Percentiles rank a stretch among this genome's conserved stretches.
Conservation (phyloP, 1,284 basidiomycete species). For the Acaromyces ingoldii region DNA sequence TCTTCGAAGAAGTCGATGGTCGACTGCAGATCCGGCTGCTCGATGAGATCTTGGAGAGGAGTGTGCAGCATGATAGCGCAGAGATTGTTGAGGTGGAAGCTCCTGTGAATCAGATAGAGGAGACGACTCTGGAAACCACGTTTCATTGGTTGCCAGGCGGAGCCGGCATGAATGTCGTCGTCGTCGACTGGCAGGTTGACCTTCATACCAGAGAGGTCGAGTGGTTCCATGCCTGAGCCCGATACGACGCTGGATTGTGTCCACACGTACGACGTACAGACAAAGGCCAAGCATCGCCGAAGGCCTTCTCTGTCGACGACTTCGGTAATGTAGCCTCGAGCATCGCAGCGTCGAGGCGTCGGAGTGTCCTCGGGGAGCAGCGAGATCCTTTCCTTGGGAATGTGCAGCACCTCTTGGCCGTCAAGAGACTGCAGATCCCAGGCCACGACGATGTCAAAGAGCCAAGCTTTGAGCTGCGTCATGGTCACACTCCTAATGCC, state of each 20-base stretch:
- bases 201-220: conserved; percentile 25
- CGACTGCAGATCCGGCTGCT: conserved; percentile 34
- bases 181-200: conserved; percentile 22
- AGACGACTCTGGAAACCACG: conserved; percentile 22
- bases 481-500: conserved; percentile 27
- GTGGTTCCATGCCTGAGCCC: conserved; percentile 3
- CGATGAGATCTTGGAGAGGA: conserved; percentile 29
- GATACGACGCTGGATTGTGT: conserved; percentile 8
- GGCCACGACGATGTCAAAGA: conserved; percentile 24
- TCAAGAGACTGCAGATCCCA: conserved; percentile 35
- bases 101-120: conserved; percentile 15
- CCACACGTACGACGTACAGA: conserved; percentile 10
- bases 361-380: neutral
- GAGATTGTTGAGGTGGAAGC: neutral
- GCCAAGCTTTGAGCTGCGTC: conserved; percentile 26
- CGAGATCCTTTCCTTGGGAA: neutral
- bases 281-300: neutral
- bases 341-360: neutral
- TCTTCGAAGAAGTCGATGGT: conserved; percentile 34
- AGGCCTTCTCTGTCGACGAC: conserved; percentile 5
- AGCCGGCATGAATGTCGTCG: conserved; percentile 32
- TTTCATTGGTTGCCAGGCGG: conserved; percentile 28
- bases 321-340: neutral
- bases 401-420: conserved; percentile 1
- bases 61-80: conserved; percentile 22